phyloP scores from a whole-genome alignment of 176 grass and related monocot species.

The Calamus simplicifolius region DNA sequence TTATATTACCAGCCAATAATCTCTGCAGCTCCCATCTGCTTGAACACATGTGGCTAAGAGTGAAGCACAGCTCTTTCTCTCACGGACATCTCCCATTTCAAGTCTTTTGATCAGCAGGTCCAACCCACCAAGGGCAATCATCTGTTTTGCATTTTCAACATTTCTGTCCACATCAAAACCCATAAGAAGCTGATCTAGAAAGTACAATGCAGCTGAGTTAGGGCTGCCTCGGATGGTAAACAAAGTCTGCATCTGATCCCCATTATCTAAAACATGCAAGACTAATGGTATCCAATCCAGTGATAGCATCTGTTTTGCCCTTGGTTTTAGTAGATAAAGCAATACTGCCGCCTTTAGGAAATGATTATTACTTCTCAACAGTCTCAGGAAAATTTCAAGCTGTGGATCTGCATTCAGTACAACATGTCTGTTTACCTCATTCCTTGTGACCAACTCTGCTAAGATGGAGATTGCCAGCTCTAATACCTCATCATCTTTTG shows the following conservation, averaged over 20 bases:
- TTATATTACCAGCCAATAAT: slow-evolving; percentile 73
- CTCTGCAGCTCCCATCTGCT: slow-evolving; percentile 79
- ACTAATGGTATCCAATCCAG: slow-evolving; percentile 87
- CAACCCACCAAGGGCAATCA: slow-evolving; percentile 80
- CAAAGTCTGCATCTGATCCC: slow-evolving; percentile 54
- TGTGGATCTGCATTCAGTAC: slow-evolving; percentile 92
- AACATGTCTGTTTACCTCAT: slow-evolving; percentile 76
- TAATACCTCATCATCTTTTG: slow-evolving; percentile 77
- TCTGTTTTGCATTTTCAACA: slow-evolving; percentile 83
- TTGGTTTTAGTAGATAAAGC: slow-evolving; percentile 83
- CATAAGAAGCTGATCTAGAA: slow-evolving; percentile 83
- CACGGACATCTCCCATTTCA: slow-evolving; percentile 40
- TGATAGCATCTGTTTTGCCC: slow-evolving; percentile 95
- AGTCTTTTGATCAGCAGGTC: slow-evolving; percentile 65
- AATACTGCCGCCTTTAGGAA: slow-evolving; percentile 73
- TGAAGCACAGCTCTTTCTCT: slow-evolving; percentile 62
- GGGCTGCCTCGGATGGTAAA: slow-evolving; percentile 63
- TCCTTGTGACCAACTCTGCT: slow-evolving; percentile 50
- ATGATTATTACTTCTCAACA: slow-evolving; percentile 57
- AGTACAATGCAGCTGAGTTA: slow-evolving; percentile 73
- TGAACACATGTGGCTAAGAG: slow-evolving; percentile 66
- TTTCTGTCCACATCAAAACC: slow-evolving; percentile 94
- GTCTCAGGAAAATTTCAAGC: slow-evolving; percentile 84
- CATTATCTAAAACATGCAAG: slow-evolving; percentile 65
- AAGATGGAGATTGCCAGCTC: slow-evolving; percentile 74